phyloP scores from a whole-genome alignment of 441 rosid species.

The Arabidopsis lyrata region DNA sequence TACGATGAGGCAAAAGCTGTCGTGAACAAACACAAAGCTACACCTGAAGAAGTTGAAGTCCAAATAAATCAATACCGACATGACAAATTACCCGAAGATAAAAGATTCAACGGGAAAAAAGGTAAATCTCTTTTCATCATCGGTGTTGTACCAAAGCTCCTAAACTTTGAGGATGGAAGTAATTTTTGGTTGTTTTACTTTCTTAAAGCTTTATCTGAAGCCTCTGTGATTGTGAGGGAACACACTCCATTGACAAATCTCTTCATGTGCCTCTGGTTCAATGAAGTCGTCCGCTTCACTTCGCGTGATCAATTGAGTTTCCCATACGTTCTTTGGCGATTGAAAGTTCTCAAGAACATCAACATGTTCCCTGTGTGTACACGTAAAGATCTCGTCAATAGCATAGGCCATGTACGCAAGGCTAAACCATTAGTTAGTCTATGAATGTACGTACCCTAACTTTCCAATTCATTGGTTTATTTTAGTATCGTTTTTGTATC shows the following conservation, averaged over 20 bases:
- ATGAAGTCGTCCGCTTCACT: slow-evolving; percentile 96
- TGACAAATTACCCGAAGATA: slow-evolving; percentile 86
- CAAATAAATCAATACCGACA: slow-evolving; percentile 74
- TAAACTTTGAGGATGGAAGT: slow-evolving; percentile 7
- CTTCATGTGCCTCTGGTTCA: slow-evolving; percentile 98
- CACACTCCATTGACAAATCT: slow-evolving; percentile 76
- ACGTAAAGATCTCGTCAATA: slow-evolving; percentile 91
- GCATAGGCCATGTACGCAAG: slow-evolving; percentile 90
- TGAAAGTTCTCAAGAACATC: slow-evolving; percentile 73
- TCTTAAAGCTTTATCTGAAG: slow-evolving; percentile 80
- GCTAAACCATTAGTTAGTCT: slow-evolving; percentile 65
- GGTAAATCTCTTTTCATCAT: slow-evolving; percentile 48
- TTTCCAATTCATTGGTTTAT: slow-evolving; percentile 21
- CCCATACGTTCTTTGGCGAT: slow-evolving; percentile 91
- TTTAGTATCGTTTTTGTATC: slow-evolving; percentile 11
- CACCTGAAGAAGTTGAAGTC: slow-evolving; percentile 90
- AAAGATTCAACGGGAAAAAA: slow-evolving; percentile 85
- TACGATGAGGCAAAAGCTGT: slow-evolving; percentile 98
- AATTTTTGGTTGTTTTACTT: slow-evolving; percentile 5
- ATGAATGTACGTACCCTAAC: background rate
- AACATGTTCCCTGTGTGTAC: slow-evolving; percentile 89
- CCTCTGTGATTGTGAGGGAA: slow-evolving; percentile 92
- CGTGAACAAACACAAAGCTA: slow-evolving; percentile 89
- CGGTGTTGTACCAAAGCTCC: background rate
- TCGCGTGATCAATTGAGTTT: slow-evolving; percentile 97